A percentile compares a stretch with the other conserved stretches of the same genome.
These are phyloP conservation scores for Osmanthus fragrans DNA, from an alignment of 257 asterid genomes.

Conservation along the genomic window DNA sequence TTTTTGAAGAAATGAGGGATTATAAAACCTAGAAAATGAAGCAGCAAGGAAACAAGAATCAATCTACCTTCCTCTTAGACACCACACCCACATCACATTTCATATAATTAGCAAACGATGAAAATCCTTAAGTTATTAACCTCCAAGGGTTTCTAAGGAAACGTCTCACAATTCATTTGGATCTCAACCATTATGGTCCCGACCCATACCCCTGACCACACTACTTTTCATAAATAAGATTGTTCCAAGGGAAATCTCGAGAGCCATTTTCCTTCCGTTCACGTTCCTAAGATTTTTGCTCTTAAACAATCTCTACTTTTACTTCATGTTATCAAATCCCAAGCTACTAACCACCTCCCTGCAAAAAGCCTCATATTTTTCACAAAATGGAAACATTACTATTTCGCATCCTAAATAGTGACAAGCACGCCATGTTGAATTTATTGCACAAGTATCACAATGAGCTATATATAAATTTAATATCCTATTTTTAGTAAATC, in stretches of 20 bases:
- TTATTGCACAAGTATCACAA: background rate
- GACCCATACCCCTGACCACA: background rate
- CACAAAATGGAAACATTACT: too few relatives aligned
- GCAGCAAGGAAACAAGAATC: too few relatives aligned
- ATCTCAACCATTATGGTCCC: background rate
- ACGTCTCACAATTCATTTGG: background rate
- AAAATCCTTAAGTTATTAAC: background rate
- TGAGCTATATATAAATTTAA: background rate
- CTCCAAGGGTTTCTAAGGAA: too few relatives aligned
- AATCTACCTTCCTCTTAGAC: background rate
- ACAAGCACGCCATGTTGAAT: too few relatives aligned
- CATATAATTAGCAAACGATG: too few relatives aligned
- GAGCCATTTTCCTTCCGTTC: background rate
- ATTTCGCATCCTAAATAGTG: too few relatives aligned
- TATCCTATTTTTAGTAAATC: conserved; percentile 7
- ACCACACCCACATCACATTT: too few relatives aligned
- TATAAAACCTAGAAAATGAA: background rate
- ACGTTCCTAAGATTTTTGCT: background rate
- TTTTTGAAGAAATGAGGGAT: background rate
- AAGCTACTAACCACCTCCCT: too few relatives aligned
- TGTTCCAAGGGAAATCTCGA: background rate
- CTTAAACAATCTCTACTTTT: background rate
- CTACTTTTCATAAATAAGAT: too few relatives aligned
- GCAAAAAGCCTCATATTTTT: too few relatives aligned
- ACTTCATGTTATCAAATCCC: background rate